These are phyloP conservation scores for Senna siamea DNA, from an alignment of 306 rosid genomes.

Conservation along the genomic window DNA sequence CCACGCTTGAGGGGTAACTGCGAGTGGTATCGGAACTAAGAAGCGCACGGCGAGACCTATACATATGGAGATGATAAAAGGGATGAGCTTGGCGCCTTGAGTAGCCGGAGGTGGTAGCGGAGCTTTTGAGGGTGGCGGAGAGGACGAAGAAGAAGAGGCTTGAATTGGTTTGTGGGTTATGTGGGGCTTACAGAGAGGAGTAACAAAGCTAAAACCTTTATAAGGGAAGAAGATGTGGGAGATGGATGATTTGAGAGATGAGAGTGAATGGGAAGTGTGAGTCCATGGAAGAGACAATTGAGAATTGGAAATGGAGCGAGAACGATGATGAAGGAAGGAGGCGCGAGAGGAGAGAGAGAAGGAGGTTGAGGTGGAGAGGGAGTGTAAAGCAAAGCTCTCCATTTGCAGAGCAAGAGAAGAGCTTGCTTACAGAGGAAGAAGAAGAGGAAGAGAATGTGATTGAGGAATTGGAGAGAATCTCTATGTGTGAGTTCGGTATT, in stretches of 20 bases:
- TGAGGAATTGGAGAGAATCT: constrained; percentile 7
- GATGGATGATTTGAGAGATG: constrained; percentile 49
- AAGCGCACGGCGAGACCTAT: constrained; percentile 71
- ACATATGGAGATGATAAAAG: constrained; percentile 59
- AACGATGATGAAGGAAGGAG: constrained; percentile 40
- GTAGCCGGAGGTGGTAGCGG: constrained; percentile 30
- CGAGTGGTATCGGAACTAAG: constrained; percentile 71
- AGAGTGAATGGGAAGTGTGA: no score
- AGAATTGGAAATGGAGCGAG: constrained; percentile 42
- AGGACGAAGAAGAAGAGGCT: constrained; percentile 36
- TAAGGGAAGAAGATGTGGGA: constrained; percentile 37
- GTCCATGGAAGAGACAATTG: constrained; percentile 42
- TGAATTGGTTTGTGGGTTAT: constrained; percentile 44
- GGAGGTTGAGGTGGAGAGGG: constrained; percentile 50
- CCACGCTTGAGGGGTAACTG: constrained; percentile 82
- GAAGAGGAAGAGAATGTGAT: not conserved
- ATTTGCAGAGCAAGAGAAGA: constrained; percentile 37
- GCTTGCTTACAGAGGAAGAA: not conserved
- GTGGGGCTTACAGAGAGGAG: constrained; percentile 39
- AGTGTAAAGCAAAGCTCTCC: constrained; percentile 60
- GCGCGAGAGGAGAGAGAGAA: constrained; percentile 38
- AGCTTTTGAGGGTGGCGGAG: constrained; percentile 1
- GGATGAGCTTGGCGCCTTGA: constrained; percentile 69
- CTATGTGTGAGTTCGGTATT: constrained; percentile 22
- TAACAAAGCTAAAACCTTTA: constrained; percentile 41